Percentiles rank a stretch among this genome's conserved stretches.
Evolutionary conservation across 23 red algal genomes (phyloP).

Genomic region (Agarophyton chilense): DNA sequence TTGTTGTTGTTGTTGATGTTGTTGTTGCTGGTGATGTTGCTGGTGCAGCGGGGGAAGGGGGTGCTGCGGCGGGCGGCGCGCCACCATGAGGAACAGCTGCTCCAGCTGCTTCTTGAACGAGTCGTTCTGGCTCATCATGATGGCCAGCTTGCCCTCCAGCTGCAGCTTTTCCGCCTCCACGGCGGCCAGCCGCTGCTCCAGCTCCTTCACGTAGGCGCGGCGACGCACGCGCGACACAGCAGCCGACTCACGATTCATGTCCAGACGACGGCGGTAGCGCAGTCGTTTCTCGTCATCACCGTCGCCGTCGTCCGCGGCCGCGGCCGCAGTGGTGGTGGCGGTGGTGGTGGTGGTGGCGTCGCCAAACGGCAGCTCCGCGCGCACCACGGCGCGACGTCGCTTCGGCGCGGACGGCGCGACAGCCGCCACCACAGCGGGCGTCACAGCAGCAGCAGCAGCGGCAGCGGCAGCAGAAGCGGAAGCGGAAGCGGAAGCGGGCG

Average conservation of each 20-base stretch:
- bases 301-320: neutral
- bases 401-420: neutral
- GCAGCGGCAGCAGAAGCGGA: neutral
- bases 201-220: slow-evolving; percentile 63
- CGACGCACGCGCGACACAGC: slow-evolving; percentile 74
- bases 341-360: neutral
- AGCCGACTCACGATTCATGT: slow-evolving; percentile 79
- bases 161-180: slow-evolving; percentile 78
- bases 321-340: neutral
- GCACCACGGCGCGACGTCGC: neutral
- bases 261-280: slow-evolving; percentile 66
- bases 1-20: no score
- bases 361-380: no score
- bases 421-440: neutral
- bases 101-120: slow-evolving; percentile 61
- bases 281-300: slow-evolving; percentile 42
- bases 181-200: slow-evolving; percentile 60
- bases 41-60: neutral
- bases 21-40: neutral
- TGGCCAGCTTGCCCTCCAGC: slow-evolving; percentile 61
- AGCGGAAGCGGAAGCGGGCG: neutral
- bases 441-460: no score
- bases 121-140: slow-evolving; percentile 61
- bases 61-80: neutral
- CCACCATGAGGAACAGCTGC: slow-evolving; percentile 52